These are phyloP conservation scores for Mycena latifolia DNA, from an alignment of 768 basidiomycete genomes.

Conservation along the genomic window DNA sequence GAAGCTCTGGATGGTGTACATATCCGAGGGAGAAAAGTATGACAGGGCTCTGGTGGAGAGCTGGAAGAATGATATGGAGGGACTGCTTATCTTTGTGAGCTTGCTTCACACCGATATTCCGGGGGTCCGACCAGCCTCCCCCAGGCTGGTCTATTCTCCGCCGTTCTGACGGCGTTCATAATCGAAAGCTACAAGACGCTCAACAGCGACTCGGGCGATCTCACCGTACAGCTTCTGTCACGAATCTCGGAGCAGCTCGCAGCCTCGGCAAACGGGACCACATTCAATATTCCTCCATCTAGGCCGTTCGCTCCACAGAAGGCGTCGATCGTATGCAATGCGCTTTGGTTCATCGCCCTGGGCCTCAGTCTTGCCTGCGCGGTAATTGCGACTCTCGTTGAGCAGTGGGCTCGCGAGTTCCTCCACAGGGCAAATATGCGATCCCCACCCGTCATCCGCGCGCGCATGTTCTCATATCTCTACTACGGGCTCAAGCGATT, in stretches of 20 bases:
- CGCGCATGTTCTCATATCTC: constrained; percentile 18
- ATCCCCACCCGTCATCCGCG: constrained; percentile 12
- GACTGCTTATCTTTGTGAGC: constrained; percentile 24
- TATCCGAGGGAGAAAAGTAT: constrained; percentile 20
- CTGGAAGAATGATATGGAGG: constrained; percentile 30
- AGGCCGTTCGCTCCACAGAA: background rate
- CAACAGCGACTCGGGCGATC: constrained; percentile 26
- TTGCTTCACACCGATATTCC: background rate
- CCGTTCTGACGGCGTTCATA: constrained; percentile 41
- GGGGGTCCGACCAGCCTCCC: background rate
- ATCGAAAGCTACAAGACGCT: constrained; percentile 41
- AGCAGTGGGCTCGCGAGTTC: constrained; percentile 23
- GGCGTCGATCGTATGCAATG: constrained; percentile 18
- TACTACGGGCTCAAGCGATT: constrained; percentile 27
- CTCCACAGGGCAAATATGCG: constrained; percentile 13
- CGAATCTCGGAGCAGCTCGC: constrained; percentile 14
- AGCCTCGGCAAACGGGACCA: constrained; percentile 2
- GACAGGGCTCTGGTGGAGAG: constrained; percentile 21
- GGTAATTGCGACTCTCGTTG: constrained; percentile 15
- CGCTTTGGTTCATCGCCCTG: constrained; percentile 21
- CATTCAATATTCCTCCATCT: background rate
- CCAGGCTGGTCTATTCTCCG: constrained; percentile 42
- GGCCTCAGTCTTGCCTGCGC: constrained; percentile 24
- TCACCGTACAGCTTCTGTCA: constrained; percentile 22
- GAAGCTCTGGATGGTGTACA: constrained; percentile 21